Evolutionary conservation across 257 asterid species (phyloP).

Genomic region (Nicotiana benthamiana): DNA sequence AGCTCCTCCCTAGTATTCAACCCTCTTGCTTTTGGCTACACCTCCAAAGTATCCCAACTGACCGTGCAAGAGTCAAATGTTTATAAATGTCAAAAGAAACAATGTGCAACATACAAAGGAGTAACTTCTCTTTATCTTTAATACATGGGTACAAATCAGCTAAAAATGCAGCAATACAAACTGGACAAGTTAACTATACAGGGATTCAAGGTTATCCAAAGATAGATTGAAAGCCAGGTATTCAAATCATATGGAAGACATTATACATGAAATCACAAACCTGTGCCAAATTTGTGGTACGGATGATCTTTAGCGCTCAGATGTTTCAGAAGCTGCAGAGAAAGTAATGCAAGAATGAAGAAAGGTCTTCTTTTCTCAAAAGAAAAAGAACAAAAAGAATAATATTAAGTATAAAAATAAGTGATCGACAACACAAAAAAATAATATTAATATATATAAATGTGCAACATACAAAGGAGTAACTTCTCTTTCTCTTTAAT

Average conservation of each 20-base stretch:
- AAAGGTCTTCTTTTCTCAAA: background rate
- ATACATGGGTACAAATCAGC: background rate
- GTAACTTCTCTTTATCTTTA: background rate
- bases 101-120: background rate
- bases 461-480: background rate
- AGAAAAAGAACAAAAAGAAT: background rate
- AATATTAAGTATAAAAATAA: too few species aligned
- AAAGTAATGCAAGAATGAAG: background rate
- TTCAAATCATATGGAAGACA: background rate
- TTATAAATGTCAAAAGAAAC: too few species aligned
- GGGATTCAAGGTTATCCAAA: background rate
- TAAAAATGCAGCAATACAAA: background rate
- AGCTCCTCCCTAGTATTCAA: slow-evolving; percentile 83
- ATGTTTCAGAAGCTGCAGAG: slow-evolving; percentile 86
- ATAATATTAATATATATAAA: too few species aligned
- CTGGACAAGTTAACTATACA: background rate
- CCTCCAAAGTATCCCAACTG: slow-evolving; percentile 93
- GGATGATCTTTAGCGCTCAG: slow-evolving; percentile 70
- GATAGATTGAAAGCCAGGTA: background rate
- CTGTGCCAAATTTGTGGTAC: slow-evolving; percentile 98
- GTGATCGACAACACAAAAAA: too few species aligned
- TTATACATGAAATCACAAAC: slow-evolving; percentile 27
- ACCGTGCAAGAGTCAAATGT: slow-evolving; percentile 35
- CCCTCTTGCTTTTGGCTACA: slow-evolving; percentile 76
- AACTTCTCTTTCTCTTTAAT: background rate